Evolutionary conservation across 352 stramenopile genomes (phyloP).

Genomic region (Saprolegnia diclina): DNA sequence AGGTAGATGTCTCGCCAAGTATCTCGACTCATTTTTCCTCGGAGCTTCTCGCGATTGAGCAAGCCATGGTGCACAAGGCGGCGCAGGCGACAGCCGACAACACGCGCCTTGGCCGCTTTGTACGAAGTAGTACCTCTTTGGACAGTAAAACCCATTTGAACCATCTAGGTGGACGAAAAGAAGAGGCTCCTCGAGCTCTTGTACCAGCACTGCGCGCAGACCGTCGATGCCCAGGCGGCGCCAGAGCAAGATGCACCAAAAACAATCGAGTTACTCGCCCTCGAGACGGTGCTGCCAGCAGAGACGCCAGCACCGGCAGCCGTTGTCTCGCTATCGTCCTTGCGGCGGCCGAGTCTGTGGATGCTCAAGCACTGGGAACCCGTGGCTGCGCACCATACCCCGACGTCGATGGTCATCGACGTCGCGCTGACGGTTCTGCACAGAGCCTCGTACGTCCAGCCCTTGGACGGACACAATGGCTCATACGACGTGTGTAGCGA

Average conservation of each 20-base stretch:
- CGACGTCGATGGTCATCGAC: too few species aligned
- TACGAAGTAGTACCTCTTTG: neutral
- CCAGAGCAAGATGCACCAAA: neutral
- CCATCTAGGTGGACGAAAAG: neutral
- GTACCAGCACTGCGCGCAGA: conserved; percentile 3
- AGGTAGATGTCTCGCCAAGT: neutral
- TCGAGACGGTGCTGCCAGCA: neutral
- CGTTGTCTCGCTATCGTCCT: too few species aligned
- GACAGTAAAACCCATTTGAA: neutral
- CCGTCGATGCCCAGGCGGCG: neutral
- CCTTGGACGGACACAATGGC: neutral
- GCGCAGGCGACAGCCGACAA: neutral
- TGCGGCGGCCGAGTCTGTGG: too few species aligned
- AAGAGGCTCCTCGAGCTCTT: neutral
- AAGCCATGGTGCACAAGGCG: neutral
- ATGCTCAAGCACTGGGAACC: too few species aligned
- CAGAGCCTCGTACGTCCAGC: neutral
- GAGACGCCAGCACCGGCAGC: too few species aligned
- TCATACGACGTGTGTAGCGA: neutral
- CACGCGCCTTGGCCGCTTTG: neutral
- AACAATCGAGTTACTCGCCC: neutral
- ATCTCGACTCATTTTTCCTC: neutral
- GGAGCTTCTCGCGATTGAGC: conserved; percentile 1
- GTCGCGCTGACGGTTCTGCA: neutral
- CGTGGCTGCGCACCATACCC: too few species aligned